Percentiles rank a stretch among this genome's conserved stretches.
phyloP scores from a whole-genome alignment of 495 filamentous ascomycete genomes.

The Penicillium roqueforti region DNA sequence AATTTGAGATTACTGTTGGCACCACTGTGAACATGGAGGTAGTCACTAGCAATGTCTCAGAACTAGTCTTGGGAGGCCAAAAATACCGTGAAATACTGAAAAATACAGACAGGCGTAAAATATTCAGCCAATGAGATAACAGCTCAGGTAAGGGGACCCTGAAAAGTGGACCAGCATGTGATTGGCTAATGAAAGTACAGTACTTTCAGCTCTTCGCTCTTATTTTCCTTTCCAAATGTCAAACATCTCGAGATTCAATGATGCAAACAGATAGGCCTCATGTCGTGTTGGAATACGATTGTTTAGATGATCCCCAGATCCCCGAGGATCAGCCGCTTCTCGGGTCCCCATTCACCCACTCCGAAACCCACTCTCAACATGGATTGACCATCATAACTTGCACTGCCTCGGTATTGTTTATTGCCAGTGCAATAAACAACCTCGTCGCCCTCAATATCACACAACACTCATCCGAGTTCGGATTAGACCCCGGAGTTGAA shows the following conservation, averaged over 20 bases:
- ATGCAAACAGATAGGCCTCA: not conserved
- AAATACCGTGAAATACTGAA: not conserved
- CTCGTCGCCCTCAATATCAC: conserved; percentile 42
- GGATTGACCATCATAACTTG: not conserved
- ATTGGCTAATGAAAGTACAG: not conserved
- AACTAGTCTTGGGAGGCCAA: too few relatives aligned
- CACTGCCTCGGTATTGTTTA: not conserved
- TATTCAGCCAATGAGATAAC: not conserved
- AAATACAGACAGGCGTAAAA: not conserved
- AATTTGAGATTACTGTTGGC: too few relatives aligned
- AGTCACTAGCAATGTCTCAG: too few relatives aligned
- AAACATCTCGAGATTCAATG: not conserved
- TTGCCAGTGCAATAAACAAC: not conserved
- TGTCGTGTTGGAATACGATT: not conserved
- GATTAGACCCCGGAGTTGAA: conserved; percentile 26
- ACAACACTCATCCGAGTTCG: conserved; percentile 39
- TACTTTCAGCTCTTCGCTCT: not conserved
- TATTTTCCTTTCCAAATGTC: not conserved
- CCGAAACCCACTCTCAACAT: not conserved
- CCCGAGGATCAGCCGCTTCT: conserved; percentile 9
- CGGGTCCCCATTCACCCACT: not conserved
- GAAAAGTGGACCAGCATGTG: not conserved
- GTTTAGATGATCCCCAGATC: not conserved
- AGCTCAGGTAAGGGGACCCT: not conserved
- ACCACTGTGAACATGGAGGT: too few relatives aligned